Conservation (phyloP, 1,284 basidiomycete genomes). For the Apiotrichum veenhuisii region DNA sequence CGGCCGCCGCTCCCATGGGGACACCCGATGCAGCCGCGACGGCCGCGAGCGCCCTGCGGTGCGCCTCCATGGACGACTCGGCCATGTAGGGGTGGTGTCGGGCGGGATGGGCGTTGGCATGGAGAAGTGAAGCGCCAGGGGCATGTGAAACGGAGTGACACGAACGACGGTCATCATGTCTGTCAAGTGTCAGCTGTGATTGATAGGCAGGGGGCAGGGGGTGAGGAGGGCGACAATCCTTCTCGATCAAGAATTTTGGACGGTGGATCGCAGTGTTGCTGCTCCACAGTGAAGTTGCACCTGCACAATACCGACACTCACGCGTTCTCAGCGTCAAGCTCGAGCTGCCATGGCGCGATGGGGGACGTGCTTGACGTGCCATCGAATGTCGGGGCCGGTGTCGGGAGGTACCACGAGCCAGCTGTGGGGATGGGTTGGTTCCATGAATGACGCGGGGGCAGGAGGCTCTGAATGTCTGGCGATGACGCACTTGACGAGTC, state of each 20-base stretch:
- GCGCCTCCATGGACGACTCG: background rate
- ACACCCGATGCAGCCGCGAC: background rate
- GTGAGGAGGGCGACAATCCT: too few species aligned
- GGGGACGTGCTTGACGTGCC: background rate
- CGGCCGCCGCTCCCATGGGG: background rate
- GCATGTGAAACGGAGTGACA: background rate
- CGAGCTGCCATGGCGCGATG: background rate
- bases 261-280: background rate
- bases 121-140: background rate
- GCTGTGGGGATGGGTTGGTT: background rate
- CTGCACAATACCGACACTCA: background rate
- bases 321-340: background rate
- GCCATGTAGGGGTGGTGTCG: constrained; percentile 1
- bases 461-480: constrained; percentile 1
- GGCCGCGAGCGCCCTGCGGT: background rate
- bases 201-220: background rate
- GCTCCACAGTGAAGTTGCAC: background rate
- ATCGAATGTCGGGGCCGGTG: background rate
- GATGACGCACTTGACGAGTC: constrained; percentile 1
- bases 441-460: background rate
- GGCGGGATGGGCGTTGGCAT: background rate
- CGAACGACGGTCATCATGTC: background rate
- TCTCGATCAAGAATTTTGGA: too few species aligned
- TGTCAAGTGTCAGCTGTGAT: background rate
- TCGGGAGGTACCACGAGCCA: background rate